phyloP scores from a whole-genome alignment of 129 eudicot species.

The Silybum marianum region DNA sequence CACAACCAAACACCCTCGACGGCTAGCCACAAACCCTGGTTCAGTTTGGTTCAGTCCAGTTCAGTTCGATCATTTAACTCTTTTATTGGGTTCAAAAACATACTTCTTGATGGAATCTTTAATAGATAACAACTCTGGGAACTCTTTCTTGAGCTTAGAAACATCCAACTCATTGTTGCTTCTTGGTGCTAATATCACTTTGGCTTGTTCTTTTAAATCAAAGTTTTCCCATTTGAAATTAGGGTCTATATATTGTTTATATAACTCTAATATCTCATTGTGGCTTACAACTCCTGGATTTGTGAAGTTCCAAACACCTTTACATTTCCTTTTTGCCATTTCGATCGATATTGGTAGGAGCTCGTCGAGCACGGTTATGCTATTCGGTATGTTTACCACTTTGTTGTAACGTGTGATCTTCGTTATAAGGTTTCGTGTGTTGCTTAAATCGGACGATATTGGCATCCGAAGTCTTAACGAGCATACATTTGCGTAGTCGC shows the following conservation, averaged over 20 bases:
- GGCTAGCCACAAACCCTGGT: neutral
- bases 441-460: slow-evolving; percentile 42
- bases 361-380: slow-evolving; percentile 41
- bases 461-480: slow-evolving; percentile 43
- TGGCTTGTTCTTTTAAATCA: slow-evolving; percentile 43
- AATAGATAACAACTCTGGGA: slow-evolving; percentile 41
- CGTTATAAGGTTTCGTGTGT: slow-evolving; percentile 43
- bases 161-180: slow-evolving; percentile 50
- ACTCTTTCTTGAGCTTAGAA: slow-evolving; percentile 51
- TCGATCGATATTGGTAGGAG: slow-evolving; percentile 44
- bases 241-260: slow-evolving; percentile 35
- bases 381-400: slow-evolving; percentile 48
- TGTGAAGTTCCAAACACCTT: slow-evolving; percentile 52
- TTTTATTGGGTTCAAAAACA: slow-evolving; percentile 41
- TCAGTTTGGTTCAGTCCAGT: neutral
- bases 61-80: slow-evolving; percentile 23
- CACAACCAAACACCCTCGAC: neutral
- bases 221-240: slow-evolving; percentile 41
- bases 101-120: slow-evolving; percentile 40
- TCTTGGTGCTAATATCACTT: slow-evolving; percentile 48
- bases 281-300: slow-evolving; percentile 49
- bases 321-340: slow-evolving; percentile 43
- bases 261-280: slow-evolving; percentile 44
- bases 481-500: slow-evolving; percentile 38
- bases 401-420: slow-evolving; percentile 45